Percentiles rank a stretch among this genome's conserved stretches.
These are phyloP conservation scores for Leishmania amazonensis DNA, from an alignment of 208 protist species.

Conservation along the genomic window DNA sequence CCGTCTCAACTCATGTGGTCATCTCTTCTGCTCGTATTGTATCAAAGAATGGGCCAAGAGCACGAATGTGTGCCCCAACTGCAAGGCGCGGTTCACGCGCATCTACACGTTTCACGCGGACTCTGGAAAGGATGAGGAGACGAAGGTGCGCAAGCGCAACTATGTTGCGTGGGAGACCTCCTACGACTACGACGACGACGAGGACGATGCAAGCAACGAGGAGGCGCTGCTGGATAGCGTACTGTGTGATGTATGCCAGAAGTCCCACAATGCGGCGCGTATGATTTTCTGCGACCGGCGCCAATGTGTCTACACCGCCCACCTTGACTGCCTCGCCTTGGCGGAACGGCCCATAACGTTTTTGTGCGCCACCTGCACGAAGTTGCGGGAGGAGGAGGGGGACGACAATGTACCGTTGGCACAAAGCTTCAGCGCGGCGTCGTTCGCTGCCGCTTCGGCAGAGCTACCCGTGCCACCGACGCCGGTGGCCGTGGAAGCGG, in stretches of 20 bases:
- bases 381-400: constrained; percentile 30
- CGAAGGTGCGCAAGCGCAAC: constrained; percentile 83
- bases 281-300: constrained; percentile 90
- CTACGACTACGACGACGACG: constrained; percentile 43
- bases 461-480: background rate
- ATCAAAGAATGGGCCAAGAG: constrained; percentile 83
- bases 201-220: constrained; percentile 20
- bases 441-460: background rate
- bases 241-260: constrained; percentile 65
- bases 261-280: constrained; percentile 54
- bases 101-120: constrained; percentile 44
- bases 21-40: constrained; percentile 85
- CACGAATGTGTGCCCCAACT: constrained; percentile 87
- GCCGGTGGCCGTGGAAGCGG: background rate
- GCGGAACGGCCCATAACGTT: constrained; percentile 69
- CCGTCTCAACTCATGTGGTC: constrained; percentile 82
- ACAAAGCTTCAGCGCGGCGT: background rate
- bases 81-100: constrained; percentile 86
- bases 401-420: background rate
- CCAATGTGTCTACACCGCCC: constrained; percentile 71
- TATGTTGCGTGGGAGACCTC: constrained; percentile 53
- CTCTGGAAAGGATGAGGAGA: constrained; percentile 47
- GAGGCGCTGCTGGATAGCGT: constrained; percentile 24
- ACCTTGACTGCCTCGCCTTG: constrained; percentile 75
- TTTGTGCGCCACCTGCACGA: constrained; percentile 57